phyloP scores from a whole-genome alignment of 2,329 filamentous ascomycete genomes.

The Botrytis pseudocinerea region DNA sequence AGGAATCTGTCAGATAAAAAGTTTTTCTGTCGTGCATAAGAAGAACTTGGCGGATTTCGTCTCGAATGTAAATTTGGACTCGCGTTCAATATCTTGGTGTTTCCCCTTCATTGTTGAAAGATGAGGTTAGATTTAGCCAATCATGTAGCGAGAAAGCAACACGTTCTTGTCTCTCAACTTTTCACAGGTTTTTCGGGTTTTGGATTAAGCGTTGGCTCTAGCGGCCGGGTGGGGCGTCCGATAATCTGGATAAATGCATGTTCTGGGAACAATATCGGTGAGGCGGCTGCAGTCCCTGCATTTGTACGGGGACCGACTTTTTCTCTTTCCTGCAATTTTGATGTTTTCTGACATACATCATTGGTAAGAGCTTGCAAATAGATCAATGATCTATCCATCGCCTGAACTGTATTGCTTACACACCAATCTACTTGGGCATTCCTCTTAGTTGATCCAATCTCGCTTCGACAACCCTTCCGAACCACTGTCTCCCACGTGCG shows the following conservation, averaged over 20 bases:
- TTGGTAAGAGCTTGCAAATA: not conserved
- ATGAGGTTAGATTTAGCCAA: conserved; percentile 3
- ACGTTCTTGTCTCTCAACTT: conserved; percentile 12
- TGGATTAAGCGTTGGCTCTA: conserved; percentile 17
- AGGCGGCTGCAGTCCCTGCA: not conserved
- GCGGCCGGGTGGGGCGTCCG: not conserved
- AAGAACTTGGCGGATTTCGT: not conserved
- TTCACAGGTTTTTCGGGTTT: not conserved
- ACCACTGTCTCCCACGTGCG: not conserved
- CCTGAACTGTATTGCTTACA: not conserved
- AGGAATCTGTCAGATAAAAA: not conserved
- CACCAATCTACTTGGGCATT: not conserved
- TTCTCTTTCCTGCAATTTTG: not conserved
- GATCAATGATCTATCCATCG: not conserved
- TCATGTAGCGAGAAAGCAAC: not conserved
- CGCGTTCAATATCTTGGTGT: not conserved
- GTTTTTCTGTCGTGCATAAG: not conserved
- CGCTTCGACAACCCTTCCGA: not conserved
- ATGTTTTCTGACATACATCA: not conserved
- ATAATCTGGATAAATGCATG: not conserved
- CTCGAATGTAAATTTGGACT: not conserved
- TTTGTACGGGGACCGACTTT: not conserved
- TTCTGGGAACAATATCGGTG: conserved; percentile 18
- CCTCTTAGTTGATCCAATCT: not conserved
- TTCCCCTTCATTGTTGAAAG: not conserved